These are phyloP conservation scores for Alternaria panax DNA, from an alignment of 2,329 filamentous ascomycete species.

Conservation along the genomic window DNA sequence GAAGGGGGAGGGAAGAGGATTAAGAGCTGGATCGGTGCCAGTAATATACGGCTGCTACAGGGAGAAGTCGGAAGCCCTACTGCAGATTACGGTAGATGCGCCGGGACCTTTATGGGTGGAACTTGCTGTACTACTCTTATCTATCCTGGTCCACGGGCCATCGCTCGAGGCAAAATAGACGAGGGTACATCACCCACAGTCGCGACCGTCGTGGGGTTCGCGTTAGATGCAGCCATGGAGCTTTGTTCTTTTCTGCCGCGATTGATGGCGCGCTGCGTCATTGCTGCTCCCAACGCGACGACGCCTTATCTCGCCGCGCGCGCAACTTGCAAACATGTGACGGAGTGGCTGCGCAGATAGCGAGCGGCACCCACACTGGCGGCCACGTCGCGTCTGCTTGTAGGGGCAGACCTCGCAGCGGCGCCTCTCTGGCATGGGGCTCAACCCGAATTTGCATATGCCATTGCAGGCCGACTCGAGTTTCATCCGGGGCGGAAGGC, in stretches of 20 bases:
- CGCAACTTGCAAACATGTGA: constrained; percentile 11
- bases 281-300: constrained; percentile 12
- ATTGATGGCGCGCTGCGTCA: constrained; percentile 39
- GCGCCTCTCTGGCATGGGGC: constrained; percentile 14
- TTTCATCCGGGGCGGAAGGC: constrained; percentile 35
- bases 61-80: constrained; percentile 43
- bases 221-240: constrained; percentile 37
- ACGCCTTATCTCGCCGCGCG: constrained; percentile 37
- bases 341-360: constrained; percentile 25
- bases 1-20: constrained; percentile 17
- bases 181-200: constrained; percentile 42
- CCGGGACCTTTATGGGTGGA: constrained; percentile 45
- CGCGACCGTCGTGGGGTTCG: constrained; percentile 47
- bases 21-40: constrained; percentile 31
- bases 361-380: constrained; percentile 12
- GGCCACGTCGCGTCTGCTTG: constrained; percentile 21
- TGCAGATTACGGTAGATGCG: constrained; percentile 37
- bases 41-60: constrained; percentile 42
- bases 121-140: constrained; percentile 48
- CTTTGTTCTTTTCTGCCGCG: constrained; percentile 43
- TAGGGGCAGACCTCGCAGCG: constrained; percentile 17
- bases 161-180: constrained; percentile 47
- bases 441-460: constrained; percentile 9
- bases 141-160: constrained; percentile 47
- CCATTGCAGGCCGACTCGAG: constrained; percentile 17